Base-by-base conservation (phyloP, 1,284 basidiomycete genomes). In the Cryptococcus floricola region DNA sequence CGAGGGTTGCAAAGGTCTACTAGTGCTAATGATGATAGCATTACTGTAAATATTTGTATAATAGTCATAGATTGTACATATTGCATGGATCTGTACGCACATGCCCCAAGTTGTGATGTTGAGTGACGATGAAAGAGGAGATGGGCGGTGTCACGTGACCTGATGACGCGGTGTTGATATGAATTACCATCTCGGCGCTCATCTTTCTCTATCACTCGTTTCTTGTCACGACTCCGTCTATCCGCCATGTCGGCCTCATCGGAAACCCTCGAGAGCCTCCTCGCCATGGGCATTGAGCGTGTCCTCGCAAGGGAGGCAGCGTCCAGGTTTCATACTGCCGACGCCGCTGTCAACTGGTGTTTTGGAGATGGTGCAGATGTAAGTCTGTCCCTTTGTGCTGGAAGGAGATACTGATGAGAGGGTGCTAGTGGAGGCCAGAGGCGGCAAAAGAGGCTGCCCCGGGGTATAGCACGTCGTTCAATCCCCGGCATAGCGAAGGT, bases 291-390 rank as follows among this genome's bases (percentile, higher is more conserved):
- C 45, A 69, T 74, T 10, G 67, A 68, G 14, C 53, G 62, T 0
- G 42, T 53, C 9, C 63, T 69, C 18, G 67, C 71, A 0, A 54
- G 62, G 25, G 69, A 66, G 41, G 73, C 73, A 1, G 65, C 73
- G 5, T 48, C 50, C 47, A 60, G 71, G 10, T 75, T 61, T 55
- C 44, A 54, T 18, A 62, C 50, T 5, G 58, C 65, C 14, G 70
- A 70, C 14, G 64, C 71, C 12, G 73, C 73, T 25, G 64, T 68
- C 54, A 69, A 75, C 53, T 75, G 73, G 73, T 71, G 70, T 50
- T 75, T 71, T 53, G 68, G 71, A n/a, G 68, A 67, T 18, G 73
- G 71, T 9, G 54, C 56, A 31, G 62, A 62, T 45, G 72, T 73
- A 46, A 60, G 70, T 63, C 7, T 38, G 7, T 47, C 39, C 13